Evolutionary conservation across 2,329 filamentous ascomycete genomes (phyloP).

Genomic region (Xylariaceae sp.): DNA sequence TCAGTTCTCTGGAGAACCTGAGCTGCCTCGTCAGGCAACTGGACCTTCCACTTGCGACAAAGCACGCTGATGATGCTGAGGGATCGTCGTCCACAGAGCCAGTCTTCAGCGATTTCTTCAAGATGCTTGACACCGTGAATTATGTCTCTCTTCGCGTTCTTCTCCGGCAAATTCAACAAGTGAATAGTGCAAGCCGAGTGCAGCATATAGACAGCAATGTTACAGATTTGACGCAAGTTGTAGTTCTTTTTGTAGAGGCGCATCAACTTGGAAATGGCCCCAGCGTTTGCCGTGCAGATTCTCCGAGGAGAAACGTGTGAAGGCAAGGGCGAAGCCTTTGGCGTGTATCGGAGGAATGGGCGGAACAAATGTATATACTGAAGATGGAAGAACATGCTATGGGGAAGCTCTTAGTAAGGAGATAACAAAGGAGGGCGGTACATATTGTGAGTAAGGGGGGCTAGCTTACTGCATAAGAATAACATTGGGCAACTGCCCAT

Average conservation of each 20-base stretch:
- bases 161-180: slow-evolving; percentile 85
- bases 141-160: slow-evolving; percentile 83
- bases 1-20: slow-evolving; percentile 72
- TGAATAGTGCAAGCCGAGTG: slow-evolving; percentile 95
- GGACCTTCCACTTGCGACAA: slow-evolving; percentile 82
- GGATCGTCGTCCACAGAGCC: slow-evolving; percentile 82
- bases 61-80: slow-evolving; percentile 80
- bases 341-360: slow-evolving; percentile 87
- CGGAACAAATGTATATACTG: slow-evolving; percentile 94
- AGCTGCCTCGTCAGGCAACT: slow-evolving; percentile 77
- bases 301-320: slow-evolving; percentile 84
- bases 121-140: slow-evolving; percentile 85
- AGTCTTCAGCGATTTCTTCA: slow-evolving; percentile 92
- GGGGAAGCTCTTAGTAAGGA: slow-evolving; percentile 3
- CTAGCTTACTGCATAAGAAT: slow-evolving; percentile 77
- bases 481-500: slow-evolving; percentile 82
- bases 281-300: slow-evolving; percentile 84
- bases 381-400: slow-evolving; percentile 94
- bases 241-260: slow-evolving; percentile 90
- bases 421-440: not conserved
- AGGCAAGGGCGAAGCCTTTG: slow-evolving; percentile 74
- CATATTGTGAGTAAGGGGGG: slow-evolving; percentile 22
- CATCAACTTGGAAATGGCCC: slow-evolving; percentile 87
- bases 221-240: slow-evolving; percentile 88
- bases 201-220: slow-evolving; percentile 91